These are phyloP conservation scores for Plenodomus lindquistii DNA, from an alignment of 2,329 filamentous ascomycete species.

Conservation along the genomic window DNA sequence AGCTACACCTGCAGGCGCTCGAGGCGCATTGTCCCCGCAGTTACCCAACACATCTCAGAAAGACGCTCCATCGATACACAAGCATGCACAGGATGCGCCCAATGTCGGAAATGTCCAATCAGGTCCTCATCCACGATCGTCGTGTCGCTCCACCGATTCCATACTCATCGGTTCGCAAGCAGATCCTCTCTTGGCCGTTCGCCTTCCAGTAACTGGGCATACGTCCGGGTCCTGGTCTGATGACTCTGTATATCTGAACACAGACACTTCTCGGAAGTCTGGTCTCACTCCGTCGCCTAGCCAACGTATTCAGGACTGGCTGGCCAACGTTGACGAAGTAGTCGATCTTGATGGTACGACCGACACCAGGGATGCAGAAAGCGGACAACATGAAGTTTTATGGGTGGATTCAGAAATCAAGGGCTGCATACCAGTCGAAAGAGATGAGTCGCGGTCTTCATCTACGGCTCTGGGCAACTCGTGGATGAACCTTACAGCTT, in stretches of 20 bases:
- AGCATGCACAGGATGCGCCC: neutral
- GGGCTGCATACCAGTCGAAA: neutral
- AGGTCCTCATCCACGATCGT: neutral
- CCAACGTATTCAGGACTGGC: slow-evolving; percentile 23
- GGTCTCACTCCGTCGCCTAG: slow-evolving; percentile 1
- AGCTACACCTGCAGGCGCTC: neutral
- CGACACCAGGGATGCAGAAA: neutral
- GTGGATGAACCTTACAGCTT: neutral
- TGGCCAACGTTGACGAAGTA: slow-evolving; percentile 6
- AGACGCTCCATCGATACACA: slow-evolving; percentile 4
- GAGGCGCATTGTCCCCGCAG: slow-evolving; percentile 21
- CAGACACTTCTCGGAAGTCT: slow-evolving; percentile 1
- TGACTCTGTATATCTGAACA: slow-evolving; percentile 29
- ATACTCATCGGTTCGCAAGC: neutral
- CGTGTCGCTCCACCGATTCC: slow-evolving; percentile 4
- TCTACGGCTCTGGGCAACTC: neutral
- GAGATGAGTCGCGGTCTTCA: neutral
- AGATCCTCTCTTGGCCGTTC: neutral
- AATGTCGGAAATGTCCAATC: neutral
- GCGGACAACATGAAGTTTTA: neutral
- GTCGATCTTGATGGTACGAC: neutral
- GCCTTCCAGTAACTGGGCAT: slow-evolving; percentile 4
- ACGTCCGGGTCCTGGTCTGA: slow-evolving; percentile 33
- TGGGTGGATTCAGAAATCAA: neutral
- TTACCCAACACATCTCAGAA: slow-evolving; percentile 28